These are phyloP conservation scores for Erysimum cheiranthoides DNA, from an alignment of 345 rosid genomes.

Conservation along the genomic window DNA sequence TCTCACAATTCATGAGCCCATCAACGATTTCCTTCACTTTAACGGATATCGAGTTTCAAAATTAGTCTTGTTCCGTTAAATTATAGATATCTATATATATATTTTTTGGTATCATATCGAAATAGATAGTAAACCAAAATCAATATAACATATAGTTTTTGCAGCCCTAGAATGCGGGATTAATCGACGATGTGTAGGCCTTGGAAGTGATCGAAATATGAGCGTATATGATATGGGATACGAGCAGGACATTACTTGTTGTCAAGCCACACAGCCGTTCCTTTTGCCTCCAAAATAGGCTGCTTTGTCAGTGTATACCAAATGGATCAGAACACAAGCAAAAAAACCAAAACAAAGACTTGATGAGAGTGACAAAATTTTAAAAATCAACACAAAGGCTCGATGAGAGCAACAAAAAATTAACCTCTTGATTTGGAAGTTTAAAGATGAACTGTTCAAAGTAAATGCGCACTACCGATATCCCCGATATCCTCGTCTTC, in stretches of 20 bases:
- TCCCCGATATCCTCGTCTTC: slow-evolving; percentile 63
- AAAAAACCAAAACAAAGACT: not conserved
- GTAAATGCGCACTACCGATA: slow-evolving; percentile 70
- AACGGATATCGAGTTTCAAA: no score
- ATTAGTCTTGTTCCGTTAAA: no score
- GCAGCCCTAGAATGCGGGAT: not conserved
- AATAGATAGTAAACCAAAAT: no score
- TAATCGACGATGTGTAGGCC: slow-evolving; percentile 49
- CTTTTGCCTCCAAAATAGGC: slow-evolving; percentile 80
- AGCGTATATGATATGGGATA: slow-evolving; percentile 64
- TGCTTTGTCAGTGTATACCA: slow-evolving; percentile 34
- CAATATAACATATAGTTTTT: no score
- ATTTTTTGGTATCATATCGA: no score
- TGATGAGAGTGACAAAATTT: not conserved
- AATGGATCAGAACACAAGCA: not conserved
- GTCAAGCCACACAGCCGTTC: slow-evolving; percentile 76
- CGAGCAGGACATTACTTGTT: slow-evolving; percentile 70
- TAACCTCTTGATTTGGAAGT: slow-evolving; percentile 69
- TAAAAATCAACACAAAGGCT: not conserved
- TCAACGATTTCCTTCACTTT: no score
- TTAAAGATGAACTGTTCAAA: slow-evolving; percentile 71
- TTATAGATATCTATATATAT: no score
- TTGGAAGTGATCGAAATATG: slow-evolving; percentile 55
- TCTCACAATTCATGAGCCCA: no score
- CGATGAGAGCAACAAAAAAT: not conserved